Percentiles rank a stretch among this genome's conserved stretches.
Conservation (phyloP, 2,329 filamentous ascomycete species). For the Cladophialophora bantiana region DNA sequence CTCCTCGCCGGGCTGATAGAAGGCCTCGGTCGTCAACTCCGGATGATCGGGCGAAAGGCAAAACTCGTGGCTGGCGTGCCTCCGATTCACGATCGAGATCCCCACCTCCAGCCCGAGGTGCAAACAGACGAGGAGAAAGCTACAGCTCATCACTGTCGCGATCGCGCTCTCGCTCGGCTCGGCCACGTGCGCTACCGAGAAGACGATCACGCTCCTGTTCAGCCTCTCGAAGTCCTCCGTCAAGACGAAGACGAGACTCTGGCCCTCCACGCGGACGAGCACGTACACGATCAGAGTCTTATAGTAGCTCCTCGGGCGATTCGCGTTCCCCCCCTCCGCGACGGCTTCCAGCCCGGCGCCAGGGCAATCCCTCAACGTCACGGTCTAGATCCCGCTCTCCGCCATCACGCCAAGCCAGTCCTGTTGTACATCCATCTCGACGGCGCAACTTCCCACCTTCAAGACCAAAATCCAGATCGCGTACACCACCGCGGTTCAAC, state of each 20-base stretch:
- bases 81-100: conserved; percentile 42
- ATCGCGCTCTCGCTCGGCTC: conserved; percentile 37
- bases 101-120: conserved; percentile 34
- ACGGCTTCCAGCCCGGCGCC: conserved; percentile 11
- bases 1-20: conserved; percentile 33
- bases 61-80: conserved; percentile 24
- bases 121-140: conserved; percentile 33
- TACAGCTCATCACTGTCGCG: conserved; percentile 31
- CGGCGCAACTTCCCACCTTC: conserved; percentile 13
- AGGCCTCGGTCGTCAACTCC: conserved; percentile 40
- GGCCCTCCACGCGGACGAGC: conserved; percentile 25
- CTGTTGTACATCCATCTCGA: conserved; percentile 19
- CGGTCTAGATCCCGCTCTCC: conserved; percentile 30
- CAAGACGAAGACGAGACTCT: conserved; percentile 23
- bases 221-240: conserved; percentile 35
- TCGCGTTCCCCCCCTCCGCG: conserved; percentile 21
- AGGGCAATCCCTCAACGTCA: conserved; percentile 18
- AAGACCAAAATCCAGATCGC: conserved; percentile 26
- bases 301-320: conserved; percentile 24
- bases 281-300: conserved; percentile 29
- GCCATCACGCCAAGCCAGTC: conserved; percentile 19
- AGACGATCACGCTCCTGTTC: conserved; percentile 38
- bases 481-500: conserved; percentile 14
- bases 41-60: conserved; percentile 34
- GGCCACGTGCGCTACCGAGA: conserved; percentile 17